These are phyloP conservation scores for Astragalus membranaceus DNA, from an alignment of 306 rosid species.

Conservation along the genomic window DNA sequence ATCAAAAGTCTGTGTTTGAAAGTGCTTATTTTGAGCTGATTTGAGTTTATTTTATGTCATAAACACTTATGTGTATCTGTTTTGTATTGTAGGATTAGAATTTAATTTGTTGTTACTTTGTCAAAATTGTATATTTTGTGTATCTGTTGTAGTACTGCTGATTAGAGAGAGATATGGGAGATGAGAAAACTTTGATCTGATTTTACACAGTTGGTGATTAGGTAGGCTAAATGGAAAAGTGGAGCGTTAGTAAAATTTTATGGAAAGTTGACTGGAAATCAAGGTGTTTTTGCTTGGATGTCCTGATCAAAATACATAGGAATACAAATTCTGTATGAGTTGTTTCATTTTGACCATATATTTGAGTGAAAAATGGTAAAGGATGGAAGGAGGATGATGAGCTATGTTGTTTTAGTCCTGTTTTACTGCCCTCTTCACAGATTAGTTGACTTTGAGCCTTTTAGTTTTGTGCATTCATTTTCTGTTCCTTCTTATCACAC, in stretches of 20 bases:
- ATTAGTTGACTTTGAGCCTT: neutral
- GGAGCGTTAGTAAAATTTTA: neutral
- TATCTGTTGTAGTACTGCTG: too few relatives aligned
- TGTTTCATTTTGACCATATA: slow-evolving; percentile 12
- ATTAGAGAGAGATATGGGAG: too few relatives aligned
- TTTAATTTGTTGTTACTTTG: too few relatives aligned
- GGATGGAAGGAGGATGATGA: neutral
- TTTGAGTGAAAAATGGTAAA: too few relatives aligned
- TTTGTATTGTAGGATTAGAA: too few relatives aligned
- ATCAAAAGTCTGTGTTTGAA: too few relatives aligned
- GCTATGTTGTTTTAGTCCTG: neutral
- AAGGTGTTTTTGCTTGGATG: neutral
- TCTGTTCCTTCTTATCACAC: too few relatives aligned
- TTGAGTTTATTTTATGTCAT: too few relatives aligned
- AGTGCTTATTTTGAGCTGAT: too few relatives aligned
- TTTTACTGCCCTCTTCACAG: neutral
- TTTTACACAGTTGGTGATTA: neutral
- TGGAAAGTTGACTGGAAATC: neutral
- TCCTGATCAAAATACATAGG: neutral
- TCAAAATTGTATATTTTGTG: too few relatives aligned
- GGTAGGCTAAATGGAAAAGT: neutral
- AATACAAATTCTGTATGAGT: neutral
- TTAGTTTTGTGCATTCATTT: neutral
- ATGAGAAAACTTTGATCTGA: neutral
- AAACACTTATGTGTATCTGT: too few relatives aligned